These are phyloP conservation scores for Massariosphaeria phaeospora DNA, from an alignment of 495 filamentous ascomycete genomes.

Conservation along the genomic window DNA sequence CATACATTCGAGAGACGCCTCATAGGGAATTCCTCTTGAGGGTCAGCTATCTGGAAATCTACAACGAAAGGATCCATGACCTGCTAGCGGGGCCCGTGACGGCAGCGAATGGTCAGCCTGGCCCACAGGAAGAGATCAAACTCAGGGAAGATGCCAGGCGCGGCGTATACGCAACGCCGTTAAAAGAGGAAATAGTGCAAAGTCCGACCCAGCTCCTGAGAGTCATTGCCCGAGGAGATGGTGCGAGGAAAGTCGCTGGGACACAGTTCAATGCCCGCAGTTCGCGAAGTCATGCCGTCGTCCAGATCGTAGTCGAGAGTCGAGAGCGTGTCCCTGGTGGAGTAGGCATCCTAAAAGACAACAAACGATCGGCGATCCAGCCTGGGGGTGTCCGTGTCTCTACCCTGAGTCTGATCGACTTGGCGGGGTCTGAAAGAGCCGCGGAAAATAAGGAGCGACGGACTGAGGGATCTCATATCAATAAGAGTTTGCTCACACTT, in stretches of 20 bases:
- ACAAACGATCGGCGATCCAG: conserved; percentile 68
- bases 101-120: conserved; percentile 42
- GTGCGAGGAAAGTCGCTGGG: conserved; percentile 80
- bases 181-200: conserved; percentile 98
- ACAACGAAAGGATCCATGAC: conserved; percentile 97
- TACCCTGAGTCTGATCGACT: conserved; percentile 89
- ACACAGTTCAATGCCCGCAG: conserved; percentile 96
- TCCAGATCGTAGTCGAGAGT: conserved; percentile 97
- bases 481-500: conserved; percentile 91
- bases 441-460: conserved; percentile 92
- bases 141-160: conserved; percentile 91
- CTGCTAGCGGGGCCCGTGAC: conserved; percentile 67
- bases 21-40: conserved; percentile 90
- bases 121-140: conserved; percentile 84
- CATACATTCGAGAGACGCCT: conserved; percentile 94
- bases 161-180: conserved; percentile 89
- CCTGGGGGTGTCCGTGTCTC: conserved; percentile 94
- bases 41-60: conserved; percentile 97
- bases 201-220: conserved; percentile 91
- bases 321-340: conserved; percentile 67
- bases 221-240: conserved; percentile 91
- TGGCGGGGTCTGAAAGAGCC: conserved; percentile 92
- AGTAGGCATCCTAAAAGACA: conserved; percentile 46
- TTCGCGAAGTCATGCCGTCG: conserved; percentile 95
- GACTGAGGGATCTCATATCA: conserved; percentile 95